Evolutionary conservation across 306 rosid genomes (phyloP).

Genomic region (Trifolium pratense): DNA sequence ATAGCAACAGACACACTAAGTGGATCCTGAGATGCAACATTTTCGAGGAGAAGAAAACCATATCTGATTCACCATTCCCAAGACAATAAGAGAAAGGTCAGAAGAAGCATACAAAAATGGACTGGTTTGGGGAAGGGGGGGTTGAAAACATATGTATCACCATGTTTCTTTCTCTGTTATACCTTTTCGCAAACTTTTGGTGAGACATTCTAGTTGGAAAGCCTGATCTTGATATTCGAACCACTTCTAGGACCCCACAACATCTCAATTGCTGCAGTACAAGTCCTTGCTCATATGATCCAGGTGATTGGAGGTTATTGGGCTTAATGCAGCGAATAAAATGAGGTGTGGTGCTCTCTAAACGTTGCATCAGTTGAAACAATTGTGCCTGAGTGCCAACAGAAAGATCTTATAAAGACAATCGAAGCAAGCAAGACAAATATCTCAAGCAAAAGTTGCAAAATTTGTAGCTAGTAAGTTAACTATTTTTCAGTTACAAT

Average conservation of each 20-base stretch:
- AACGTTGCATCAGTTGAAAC: constrained; percentile 92
- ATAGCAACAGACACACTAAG: constrained; percentile 96
- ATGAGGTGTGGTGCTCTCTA: constrained; percentile 96
- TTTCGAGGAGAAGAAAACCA: constrained; percentile 93
- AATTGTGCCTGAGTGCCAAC: constrained; percentile 75
- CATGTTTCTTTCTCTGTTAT: constrained; percentile 28
- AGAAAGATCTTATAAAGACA: constrained; percentile 30
- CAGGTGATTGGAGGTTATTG: constrained; percentile 93
- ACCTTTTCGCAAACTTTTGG: constrained; percentile 96
- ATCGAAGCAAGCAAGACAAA: too few species aligned
- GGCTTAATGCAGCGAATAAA: constrained; percentile 99
- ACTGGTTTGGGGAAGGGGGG: not conserved
- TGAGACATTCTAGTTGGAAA: constrained; percentile 99
- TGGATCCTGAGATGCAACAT: constrained; percentile 87
- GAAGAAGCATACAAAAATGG: constrained; percentile 1
- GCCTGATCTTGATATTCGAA: constrained; percentile 95
- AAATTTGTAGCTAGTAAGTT: constrained; percentile 8
- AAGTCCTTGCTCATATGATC: constrained; percentile 90
- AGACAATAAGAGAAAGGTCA: constrained; percentile 42
- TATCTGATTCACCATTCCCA: constrained; percentile 65
- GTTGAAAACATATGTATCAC: constrained; percentile 22
- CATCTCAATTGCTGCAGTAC: constrained; percentile 96
- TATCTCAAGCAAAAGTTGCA: not conserved
- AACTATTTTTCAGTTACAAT: not conserved
- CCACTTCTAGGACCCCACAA: constrained; percentile 98